phyloP scores from a whole-genome alignment of 2,329 filamentous ascomycete genomes.

The Sarocladiaceae sp. region DNA sequence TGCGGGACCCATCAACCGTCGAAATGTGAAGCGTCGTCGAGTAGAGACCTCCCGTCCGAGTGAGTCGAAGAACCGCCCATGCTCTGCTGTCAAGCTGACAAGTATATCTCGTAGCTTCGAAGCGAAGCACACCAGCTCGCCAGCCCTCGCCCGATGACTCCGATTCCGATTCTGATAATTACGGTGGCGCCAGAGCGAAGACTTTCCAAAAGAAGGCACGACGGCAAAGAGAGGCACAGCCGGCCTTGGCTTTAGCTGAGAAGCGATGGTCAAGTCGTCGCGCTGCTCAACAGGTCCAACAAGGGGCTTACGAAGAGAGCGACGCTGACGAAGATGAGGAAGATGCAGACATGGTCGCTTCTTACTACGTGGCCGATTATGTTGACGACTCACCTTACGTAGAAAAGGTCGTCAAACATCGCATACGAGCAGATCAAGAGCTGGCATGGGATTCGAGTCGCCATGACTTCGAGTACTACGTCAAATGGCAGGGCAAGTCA shows the following conservation, averaged over 20 bases:
- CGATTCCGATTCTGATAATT: conserved; percentile 64
- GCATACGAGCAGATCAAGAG: conserved; percentile 62
- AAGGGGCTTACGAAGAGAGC: conserved; percentile 59
- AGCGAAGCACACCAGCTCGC: conserved; percentile 49
- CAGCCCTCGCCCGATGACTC: conserved; percentile 53
- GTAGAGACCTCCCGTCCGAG: conserved; percentile 57
- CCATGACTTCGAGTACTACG: conserved; percentile 82
- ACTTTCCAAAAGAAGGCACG: conserved; percentile 70
- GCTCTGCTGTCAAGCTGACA: conserved; percentile 6
- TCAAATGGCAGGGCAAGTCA: conserved; percentile 96
- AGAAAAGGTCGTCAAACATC: conserved; percentile 85
- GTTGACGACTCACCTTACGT: conserved; percentile 81
- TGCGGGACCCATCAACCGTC: conserved; percentile 47
- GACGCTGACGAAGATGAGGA: conserved; percentile 60
- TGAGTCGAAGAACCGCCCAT: conserved; percentile 31
- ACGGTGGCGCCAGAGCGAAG: conserved; percentile 68
- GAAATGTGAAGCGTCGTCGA: conserved; percentile 63
- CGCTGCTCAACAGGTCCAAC: conserved; percentile 67
- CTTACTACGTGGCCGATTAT: conserved; percentile 61
- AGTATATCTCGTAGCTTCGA: conserved; percentile 44
- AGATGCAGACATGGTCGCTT: conserved; percentile 49
- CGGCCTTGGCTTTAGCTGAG: conserved; percentile 63
- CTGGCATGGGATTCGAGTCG: conserved; percentile 50
- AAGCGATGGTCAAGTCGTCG: conserved; percentile 88
- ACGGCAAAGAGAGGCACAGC: conserved; percentile 61